phyloP scores from a whole-genome alignment of 495 filamentous ascomycete genomes.

The Friedmanniomyces endolithicus region DNA sequence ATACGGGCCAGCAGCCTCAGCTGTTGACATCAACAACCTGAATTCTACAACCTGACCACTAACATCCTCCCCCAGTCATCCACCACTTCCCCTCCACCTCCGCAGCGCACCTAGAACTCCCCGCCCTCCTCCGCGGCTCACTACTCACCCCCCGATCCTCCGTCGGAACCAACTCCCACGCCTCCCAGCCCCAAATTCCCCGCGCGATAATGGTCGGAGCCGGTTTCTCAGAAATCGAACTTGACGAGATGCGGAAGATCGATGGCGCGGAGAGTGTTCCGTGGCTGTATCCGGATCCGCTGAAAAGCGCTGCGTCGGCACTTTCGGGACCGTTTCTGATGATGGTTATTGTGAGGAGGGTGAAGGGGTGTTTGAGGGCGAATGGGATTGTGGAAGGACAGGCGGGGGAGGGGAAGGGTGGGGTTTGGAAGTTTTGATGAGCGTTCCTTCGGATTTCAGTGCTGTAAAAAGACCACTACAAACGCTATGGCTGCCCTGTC shows the following conservation, averaged over 20 bases:
- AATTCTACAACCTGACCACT: no score
- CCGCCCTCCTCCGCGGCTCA: slow-evolving; percentile 5
- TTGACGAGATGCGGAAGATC: slow-evolving; percentile 3
- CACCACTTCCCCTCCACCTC: slow-evolving; percentile 10
- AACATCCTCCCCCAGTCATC: slow-evolving; percentile 1
- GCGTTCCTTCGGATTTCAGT: no score
- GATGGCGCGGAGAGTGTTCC: slow-evolving; percentile 8
- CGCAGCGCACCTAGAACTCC: slow-evolving; percentile 5
- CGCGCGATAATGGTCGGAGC: slow-evolving; percentile 13
- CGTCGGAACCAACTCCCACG: slow-evolving; percentile 4
- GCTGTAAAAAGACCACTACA: no score
- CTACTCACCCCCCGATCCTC: slow-evolving; percentile 1
- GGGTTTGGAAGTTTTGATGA: slow-evolving; percentile 4
- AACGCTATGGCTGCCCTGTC: no score
- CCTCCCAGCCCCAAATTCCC: background rate
- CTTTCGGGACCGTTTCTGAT: slow-evolving; percentile 5
- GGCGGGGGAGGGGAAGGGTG: slow-evolving; percentile 4
- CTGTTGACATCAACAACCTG: no score
- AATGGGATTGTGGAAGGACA: slow-evolving; percentile 9
- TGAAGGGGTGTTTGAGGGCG: slow-evolving; percentile 4
- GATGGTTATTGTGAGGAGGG: slow-evolving; percentile 9
- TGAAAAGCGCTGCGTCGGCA: slow-evolving; percentile 4
- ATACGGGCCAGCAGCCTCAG: no score
- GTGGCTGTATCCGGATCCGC: slow-evolving; percentile 13
- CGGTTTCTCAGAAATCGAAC: slow-evolving; percentile 8